phyloP scores from a whole-genome alignment of 768 basidiomycete genomes.

The Xanthoconium purpureum region DNA sequence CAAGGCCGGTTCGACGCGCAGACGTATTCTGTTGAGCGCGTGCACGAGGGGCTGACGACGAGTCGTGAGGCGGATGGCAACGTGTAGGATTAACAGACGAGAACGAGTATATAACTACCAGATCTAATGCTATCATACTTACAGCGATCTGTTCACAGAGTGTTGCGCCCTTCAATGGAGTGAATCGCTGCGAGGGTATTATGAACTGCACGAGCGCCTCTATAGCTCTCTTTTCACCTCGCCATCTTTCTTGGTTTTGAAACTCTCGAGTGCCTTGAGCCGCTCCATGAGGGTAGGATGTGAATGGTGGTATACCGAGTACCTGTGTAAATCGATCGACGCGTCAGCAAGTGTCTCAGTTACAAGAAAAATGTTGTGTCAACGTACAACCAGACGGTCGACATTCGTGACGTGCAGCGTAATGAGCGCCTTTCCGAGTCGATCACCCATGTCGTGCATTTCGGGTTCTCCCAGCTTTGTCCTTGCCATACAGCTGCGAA shows the following conservation, averaged over 20 bases:
- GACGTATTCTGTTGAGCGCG: conserved; percentile 24
- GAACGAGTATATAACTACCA: neutral
- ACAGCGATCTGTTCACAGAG: no score
- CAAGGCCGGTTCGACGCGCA: conserved; percentile 54
- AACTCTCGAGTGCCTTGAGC: conserved; percentile 50
- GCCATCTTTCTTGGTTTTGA: conserved; percentile 38
- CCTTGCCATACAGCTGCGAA: conserved; percentile 86
- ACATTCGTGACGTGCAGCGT: conserved; percentile 88
- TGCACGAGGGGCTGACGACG: neutral
- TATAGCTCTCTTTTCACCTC: no score
- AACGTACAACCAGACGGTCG: conserved; percentile 79
- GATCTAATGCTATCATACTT: neutral
- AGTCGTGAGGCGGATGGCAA: neutral
- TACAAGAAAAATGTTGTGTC: neutral
- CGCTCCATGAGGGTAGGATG: conserved; percentile 83
- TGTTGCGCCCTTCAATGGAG: no score
- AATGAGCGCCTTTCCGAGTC: conserved; percentile 78
- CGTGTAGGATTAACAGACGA: neutral
- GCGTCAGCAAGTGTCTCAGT: neutral
- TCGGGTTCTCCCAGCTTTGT: conserved; percentile 57
- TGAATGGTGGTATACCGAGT: conserved; percentile 94
- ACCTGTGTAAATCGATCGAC: conserved; percentile 41
- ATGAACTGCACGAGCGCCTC: no score
- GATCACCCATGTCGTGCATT: conserved; percentile 83
- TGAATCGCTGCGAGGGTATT: no score